Conservation (phyloP, 208 protist species). For the Trichomonas vaginalis region DNA sequence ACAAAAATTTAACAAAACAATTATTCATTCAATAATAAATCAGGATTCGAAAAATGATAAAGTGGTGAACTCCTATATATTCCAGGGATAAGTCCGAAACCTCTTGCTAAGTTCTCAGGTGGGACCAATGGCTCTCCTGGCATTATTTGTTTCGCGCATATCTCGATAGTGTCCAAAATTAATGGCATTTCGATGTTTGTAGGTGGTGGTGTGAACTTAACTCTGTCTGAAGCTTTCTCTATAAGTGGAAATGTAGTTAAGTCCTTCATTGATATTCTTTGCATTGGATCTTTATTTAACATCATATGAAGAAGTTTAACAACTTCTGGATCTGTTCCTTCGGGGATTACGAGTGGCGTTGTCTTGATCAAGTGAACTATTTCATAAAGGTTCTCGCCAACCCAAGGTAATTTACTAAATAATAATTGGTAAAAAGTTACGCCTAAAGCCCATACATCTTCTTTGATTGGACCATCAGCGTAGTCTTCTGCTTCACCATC, state of each 20-base stretch:
- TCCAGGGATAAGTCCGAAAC: not conserved
- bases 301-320: not conserved
- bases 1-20: not conserved
- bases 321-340: not conserved
- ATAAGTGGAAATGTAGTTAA: not conserved
- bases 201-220: not conserved
- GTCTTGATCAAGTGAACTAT: not conserved
- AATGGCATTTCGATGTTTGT: not conserved
- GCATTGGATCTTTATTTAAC: not conserved
- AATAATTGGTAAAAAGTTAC: not conserved
- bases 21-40: not conserved
- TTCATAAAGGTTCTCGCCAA: conserved; percentile 9
- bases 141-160: not conserved
- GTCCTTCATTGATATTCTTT: not conserved
- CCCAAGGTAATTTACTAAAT: not conserved
- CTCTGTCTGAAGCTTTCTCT: not conserved
- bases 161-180: not conserved
- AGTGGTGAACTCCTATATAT: not conserved
- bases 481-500: not conserved
- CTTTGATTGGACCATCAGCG: not conserved
- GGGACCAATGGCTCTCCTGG: not conserved
- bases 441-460: conserved; percentile 2
- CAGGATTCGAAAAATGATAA: not conserved
- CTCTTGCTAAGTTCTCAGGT: not conserved
- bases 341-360: not conserved